Conservation (phyloP, 225 moss, liverwort and hornwort species). For the Thuidium tamariscinum region DNA sequence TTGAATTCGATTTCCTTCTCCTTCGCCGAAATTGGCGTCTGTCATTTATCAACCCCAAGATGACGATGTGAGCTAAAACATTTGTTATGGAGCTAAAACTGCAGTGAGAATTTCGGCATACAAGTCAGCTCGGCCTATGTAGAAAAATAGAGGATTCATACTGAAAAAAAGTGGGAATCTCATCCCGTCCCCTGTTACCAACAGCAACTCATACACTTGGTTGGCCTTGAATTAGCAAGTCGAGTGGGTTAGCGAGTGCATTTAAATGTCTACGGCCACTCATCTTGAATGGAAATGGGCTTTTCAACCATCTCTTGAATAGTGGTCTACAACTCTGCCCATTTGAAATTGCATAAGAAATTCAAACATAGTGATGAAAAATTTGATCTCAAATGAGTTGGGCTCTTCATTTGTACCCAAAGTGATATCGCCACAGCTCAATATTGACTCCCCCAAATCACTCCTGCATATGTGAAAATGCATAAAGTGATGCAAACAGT, state of each 20-base stretch:
- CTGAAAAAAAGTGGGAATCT: background rate
- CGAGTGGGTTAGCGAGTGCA: background rate
- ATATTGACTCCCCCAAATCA: background rate
- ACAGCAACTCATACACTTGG: background rate
- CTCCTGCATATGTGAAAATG: background rate
- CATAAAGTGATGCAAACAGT: too few relatives aligned
- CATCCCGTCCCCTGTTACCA: background rate
- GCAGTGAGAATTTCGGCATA: background rate
- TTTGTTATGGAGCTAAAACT: background rate
- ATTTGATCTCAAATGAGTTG: background rate
- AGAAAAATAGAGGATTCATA: background rate
- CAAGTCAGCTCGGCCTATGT: background rate
- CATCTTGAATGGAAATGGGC: background rate
- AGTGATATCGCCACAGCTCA: background rate
- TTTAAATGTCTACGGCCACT: background rate
- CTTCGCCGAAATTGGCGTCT: background rate
- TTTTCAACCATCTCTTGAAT: background rate
- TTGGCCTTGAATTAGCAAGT: background rate
- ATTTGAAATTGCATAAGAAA: background rate
- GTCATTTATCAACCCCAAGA: background rate
- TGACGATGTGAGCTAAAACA: background rate
- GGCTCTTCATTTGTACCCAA: background rate
- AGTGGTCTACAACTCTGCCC: background rate
- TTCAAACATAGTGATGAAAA: background rate
- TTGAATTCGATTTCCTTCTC: background rate